phyloP scores from a whole-genome alignment of 345 rosid genomes.

The Acer campestre region DNA sequence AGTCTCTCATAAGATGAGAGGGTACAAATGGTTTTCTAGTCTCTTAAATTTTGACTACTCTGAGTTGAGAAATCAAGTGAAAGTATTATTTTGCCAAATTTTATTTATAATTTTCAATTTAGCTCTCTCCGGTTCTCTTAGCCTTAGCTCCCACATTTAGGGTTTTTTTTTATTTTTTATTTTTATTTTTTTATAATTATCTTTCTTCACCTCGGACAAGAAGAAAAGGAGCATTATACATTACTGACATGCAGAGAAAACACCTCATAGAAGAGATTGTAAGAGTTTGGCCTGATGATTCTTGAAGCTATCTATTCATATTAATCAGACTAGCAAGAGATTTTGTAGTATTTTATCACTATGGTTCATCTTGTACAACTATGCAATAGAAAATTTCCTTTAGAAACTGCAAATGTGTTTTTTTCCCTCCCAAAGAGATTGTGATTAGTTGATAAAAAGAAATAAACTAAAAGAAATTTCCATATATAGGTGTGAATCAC shows the following conservation, averaged over 20 bases:
- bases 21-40: background rate
- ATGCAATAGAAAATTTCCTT: background rate
- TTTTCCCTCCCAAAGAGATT: no score
- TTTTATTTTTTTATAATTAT: no score
- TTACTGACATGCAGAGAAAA: background rate
- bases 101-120: background rate
- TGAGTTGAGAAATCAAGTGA: slow-evolving; percentile 8
- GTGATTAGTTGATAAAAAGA: no score
- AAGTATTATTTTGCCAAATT: background rate
- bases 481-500: no score
- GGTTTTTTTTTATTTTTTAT: no score
- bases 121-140: background rate
- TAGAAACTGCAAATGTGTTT: no score
- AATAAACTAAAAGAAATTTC: no score
- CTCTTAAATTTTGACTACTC: slow-evolving; percentile 28
- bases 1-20: slow-evolving; percentile 43
- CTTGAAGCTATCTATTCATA: background rate
- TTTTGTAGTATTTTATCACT: background rate
- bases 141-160: no score
- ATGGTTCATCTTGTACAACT: background rate
- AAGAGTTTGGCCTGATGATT: background rate
- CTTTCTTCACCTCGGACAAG: background rate
- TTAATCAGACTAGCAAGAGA: background rate
- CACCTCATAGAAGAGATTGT: background rate
- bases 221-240: background rate